Evolutionary conservation across 1,284 basidiomycete species (phyloP), one percentile per base, ranked within the genome.

Genomic region (Tilletiaria anomala): DNA sequence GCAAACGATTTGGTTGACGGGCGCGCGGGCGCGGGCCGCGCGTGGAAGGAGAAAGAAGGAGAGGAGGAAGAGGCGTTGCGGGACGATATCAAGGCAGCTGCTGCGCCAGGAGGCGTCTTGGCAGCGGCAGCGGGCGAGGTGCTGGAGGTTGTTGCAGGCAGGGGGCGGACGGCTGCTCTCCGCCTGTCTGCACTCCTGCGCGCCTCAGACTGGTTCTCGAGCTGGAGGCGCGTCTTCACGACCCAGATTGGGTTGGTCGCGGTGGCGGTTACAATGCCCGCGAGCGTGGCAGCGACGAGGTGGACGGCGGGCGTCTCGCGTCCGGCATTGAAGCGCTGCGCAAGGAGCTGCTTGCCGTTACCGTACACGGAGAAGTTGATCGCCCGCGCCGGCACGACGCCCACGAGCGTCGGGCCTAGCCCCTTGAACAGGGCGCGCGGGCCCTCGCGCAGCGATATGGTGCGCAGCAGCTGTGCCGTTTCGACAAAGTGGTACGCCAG

Each of bases 281-380:
- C 91, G 4, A 79, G 64, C 0, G 86, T 83, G 0, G 89, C 93
- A 0, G 91, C 83, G 4, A 72, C 61, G 12, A 97, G 77, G 65
- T 97, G 89, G 0, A 97, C 78, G 47, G 77, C 75, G 0, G 82
- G 75, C 63, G 84, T 87, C 68, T 94, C 87, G 47, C 77, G 69
- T 1, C 88, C 83, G 18, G 45, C 58, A 61, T 89, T 86, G 70
- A 94, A 85, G 15, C 73, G 67, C 38, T 82, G 74, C 10, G 89
- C 86, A 39, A 93, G 82, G 47, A 91, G 70, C 33, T 80, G 80
- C 69, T 99, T 99, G 37, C 88, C 87, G 58, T 93, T 97, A 16
- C 91, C 93, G 58, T 99, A 99, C 12, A 85, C 83, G 73, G 83
- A 97, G 70, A 97, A 99, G 70, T 94, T 89, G 73, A 97, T 96